phyloP scores from a whole-genome alignment of 768 basidiomycete species.

The Strobilomyces dryophilus region DNA sequence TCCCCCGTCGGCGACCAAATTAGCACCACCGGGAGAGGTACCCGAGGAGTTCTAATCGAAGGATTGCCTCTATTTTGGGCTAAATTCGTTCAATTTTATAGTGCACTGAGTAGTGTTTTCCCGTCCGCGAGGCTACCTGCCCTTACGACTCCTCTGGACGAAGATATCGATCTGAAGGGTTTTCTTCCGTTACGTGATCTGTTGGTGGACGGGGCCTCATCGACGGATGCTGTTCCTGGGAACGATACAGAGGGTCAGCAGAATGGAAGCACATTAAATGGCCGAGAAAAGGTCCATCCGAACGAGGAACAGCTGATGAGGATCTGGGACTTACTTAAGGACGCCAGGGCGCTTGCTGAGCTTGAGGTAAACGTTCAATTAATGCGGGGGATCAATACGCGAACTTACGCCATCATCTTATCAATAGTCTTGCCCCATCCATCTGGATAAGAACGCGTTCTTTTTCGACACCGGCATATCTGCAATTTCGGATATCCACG shows the following conservation, averaged over 20 bases:
- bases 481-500: slow-evolving; percentile 7
- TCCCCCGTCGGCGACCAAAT: slow-evolving; percentile 20
- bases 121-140: slow-evolving; percentile 58
- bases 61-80: slow-evolving; percentile 62
- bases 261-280: slow-evolving; percentile 26
- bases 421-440: slow-evolving; percentile 25
- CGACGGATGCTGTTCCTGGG: slow-evolving; percentile 10
- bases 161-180: slow-evolving; percentile 85
- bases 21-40: slow-evolving; percentile 12
- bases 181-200: slow-evolving; percentile 76
- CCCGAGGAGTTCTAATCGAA: slow-evolving; percentile 27
- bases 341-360: slow-evolving; percentile 58
- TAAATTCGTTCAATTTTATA: slow-evolving; percentile 62
- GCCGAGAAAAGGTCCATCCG: slow-evolving; percentile 62
- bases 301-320: slow-evolving; percentile 97
- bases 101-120: slow-evolving; percentile 60
- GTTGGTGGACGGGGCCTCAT: slow-evolving; percentile 35
- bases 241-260: slow-evolving; percentile 21
- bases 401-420: slow-evolving; percentile 12
- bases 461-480: slow-evolving; percentile 7
- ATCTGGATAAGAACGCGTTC: slow-evolving; percentile 21
- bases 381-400: slow-evolving; percentile 1
- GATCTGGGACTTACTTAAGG: slow-evolving; percentile 76
- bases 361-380: slow-evolving; percentile 46
- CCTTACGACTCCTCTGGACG: slow-evolving; percentile 67